phyloP scores from a whole-genome alignment of 495 filamentous ascomycete species.

The Chaetomium cochliodes region DNA sequence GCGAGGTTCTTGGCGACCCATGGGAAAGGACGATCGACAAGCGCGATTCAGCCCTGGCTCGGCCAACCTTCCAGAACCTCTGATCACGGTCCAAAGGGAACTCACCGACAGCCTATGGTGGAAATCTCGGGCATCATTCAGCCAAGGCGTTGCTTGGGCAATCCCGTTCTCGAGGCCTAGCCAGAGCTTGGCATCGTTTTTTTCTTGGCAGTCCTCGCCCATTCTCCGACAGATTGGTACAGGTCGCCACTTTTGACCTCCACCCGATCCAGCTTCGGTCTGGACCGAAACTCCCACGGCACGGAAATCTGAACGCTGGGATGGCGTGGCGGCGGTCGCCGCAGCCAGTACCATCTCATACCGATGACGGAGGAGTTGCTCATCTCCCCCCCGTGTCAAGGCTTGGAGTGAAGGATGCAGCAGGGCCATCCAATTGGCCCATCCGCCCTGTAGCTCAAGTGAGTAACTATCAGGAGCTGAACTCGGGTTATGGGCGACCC shows the following conservation, averaged over 20 bases:
- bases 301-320: background rate
- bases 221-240: background rate
- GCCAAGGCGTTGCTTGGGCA: background rate
- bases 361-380: background rate
- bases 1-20: background rate
- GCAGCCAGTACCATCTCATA: background rate
- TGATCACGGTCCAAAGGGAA: background rate
- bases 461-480: slow-evolving; percentile 4
- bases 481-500: background rate
- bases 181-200: background rate
- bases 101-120: background rate
- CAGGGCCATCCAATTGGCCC: background rate
- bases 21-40: slow-evolving; percentile 6
- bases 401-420: background rate
- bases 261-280: background rate
- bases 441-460: slow-evolving; percentile 3
- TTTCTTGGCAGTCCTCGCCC: too few relatives aligned
- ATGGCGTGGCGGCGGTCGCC: background rate
- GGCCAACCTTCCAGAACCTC: slow-evolving; percentile 5
- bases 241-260: background rate
- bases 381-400: background rate
- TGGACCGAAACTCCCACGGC: background rate
- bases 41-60: background rate
- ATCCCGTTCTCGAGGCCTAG: background rate
- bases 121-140: background rate